Evolutionary conservation across 805 yeast species (phyloP).

Genomic region (Saccharomycopsis fibuligera): DNA sequence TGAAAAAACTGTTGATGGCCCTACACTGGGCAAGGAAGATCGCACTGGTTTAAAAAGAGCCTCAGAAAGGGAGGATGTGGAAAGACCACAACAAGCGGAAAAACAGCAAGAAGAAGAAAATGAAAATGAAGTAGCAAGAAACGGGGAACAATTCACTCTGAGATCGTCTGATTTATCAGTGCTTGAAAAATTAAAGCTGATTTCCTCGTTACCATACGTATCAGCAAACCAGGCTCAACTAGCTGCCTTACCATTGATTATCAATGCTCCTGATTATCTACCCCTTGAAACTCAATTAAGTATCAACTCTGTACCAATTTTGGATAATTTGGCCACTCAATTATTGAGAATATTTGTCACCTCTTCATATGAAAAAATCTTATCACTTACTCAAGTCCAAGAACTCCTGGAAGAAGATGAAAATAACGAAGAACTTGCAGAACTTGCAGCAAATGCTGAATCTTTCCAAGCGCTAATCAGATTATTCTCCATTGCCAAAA

Average conservation of each 20-base stretch:
- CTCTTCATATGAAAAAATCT: constrained; percentile 50
- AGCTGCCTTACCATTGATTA: constrained; percentile 53
- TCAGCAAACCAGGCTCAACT: constrained; percentile 39
- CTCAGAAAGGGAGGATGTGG: no score
- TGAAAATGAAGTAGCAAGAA: no score
- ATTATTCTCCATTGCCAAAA: constrained; percentile 18
- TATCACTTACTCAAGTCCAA: constrained; percentile 52
- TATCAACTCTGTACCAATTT: constrained; percentile 62
- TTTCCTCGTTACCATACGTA: constrained; percentile 8
- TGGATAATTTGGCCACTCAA: constrained; percentile 81
- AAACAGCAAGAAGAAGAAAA: no score
- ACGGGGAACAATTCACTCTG: no score
- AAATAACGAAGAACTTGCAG: constrained; percentile 25
- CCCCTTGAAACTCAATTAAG: constrained; percentile 60
- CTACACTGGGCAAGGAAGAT: no score
- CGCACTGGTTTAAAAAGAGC: no score
- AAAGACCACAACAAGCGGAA: no score
- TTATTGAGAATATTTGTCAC: constrained; percentile 59
- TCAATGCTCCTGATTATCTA: constrained; percentile 49
- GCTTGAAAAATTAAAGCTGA: constrained; percentile 1
- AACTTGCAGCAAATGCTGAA: constrained; percentile 15
- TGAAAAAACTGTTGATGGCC: no score
- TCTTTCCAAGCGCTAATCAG: constrained; percentile 20
- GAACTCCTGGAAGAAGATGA: constrained; percentile 38
- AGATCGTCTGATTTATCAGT: neutral